Conservation (phyloP, 148 eudicot species). For the Rhododendron kiyosumense region DNA sequence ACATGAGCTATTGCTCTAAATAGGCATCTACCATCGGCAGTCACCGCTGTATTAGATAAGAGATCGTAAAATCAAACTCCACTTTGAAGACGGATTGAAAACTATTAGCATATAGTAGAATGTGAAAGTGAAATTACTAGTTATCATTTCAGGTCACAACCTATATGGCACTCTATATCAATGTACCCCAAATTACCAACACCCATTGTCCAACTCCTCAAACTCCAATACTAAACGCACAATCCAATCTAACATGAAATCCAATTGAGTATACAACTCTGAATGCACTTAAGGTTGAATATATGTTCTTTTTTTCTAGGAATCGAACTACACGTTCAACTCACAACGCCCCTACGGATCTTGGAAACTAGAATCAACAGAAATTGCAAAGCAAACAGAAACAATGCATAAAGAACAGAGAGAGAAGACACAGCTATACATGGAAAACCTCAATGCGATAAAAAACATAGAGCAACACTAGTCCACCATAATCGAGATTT, state of each 20-base stretch:
- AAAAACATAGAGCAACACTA: not conserved
- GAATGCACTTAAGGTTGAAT: not conserved
- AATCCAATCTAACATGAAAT: not conserved
- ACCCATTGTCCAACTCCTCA: not conserved
- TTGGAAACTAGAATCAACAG: not conserved
- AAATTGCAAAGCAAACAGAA: not conserved
- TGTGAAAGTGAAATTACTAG: not conserved
- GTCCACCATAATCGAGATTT: too few relatives aligned
- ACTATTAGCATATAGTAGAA: not conserved
- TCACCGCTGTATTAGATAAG: conserved; percentile 34
- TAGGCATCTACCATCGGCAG: conserved; percentile 70
- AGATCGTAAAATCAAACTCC: not conserved
- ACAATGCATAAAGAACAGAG: not conserved
- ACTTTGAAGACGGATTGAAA: not conserved
- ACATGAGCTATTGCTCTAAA: conserved; percentile 80
- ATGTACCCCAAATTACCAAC: not conserved
- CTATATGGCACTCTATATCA: not conserved
- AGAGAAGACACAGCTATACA: not conserved
- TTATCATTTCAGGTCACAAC: not conserved
- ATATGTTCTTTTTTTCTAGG: not conserved
- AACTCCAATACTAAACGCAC: not conserved
- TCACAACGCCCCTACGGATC: not conserved
- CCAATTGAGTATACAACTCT: too few relatives aligned
- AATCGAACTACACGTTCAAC: not conserved
- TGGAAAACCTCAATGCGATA: not conserved